A percentile compares a stretch with the other conserved stretches of the same genome.
Conservation (phyloP, 31 red algal species). For the Porphyra umbilicalis region DNA sequence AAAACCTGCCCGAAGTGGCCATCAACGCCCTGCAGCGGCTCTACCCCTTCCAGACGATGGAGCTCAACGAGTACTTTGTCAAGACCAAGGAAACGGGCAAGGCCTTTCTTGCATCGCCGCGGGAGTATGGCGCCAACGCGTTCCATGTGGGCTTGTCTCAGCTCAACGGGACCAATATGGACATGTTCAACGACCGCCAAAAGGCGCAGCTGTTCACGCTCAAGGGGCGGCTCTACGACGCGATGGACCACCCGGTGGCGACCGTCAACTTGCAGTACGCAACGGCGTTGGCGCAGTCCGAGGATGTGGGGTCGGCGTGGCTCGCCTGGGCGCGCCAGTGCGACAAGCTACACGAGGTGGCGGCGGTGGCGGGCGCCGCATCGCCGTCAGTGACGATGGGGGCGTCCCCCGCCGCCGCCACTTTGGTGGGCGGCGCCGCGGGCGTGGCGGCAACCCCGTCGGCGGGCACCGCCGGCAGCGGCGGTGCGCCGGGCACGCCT, state of each 20-base stretch:
- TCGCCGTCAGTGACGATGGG: too few relatives aligned
- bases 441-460: background rate
- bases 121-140: conserved; percentile 21
- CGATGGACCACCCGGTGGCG: conserved; percentile 38
- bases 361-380: background rate
- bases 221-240: conserved; percentile 61
- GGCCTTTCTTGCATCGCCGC: conserved; percentile 46
- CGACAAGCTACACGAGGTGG: conserved; percentile 38
- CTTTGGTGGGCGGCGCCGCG: background rate
- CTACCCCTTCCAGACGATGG: conserved; percentile 96
- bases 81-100: conserved; percentile 96
- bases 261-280: conserved; percentile 59
- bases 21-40: conserved; percentile 77
- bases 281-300: conserved; percentile 41
- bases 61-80: conserved; percentile 87
- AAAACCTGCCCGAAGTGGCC: conserved; percentile 74
- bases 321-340: conserved; percentile 88
- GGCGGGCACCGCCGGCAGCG: background rate
- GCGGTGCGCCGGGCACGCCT: background rate
- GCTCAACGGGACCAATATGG: conserved; percentile 77
- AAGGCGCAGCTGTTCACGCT: conserved; percentile 84
- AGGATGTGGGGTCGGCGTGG: conserved; percentile 82
- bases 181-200: conserved; percentile 83
- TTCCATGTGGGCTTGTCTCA: conserved; percentile 61
- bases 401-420: too few relatives aligned